phyloP scores from a whole-genome alignment of 108 stramenopile species.

The Aurantiochytrium sp. region DNA sequence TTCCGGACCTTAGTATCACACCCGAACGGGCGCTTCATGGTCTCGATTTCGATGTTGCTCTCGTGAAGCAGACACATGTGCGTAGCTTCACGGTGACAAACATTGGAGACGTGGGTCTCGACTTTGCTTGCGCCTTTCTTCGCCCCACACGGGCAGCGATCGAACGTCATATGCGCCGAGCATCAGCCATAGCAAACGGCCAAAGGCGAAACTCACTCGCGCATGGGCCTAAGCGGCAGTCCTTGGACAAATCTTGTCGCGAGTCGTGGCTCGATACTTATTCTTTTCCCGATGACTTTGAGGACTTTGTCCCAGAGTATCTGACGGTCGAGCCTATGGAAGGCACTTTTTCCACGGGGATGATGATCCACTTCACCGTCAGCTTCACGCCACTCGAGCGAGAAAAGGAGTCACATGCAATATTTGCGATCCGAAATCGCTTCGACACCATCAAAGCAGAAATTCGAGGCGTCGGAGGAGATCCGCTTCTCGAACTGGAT shows the following conservation, averaged over 20 bases:
- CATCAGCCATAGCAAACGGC: neutral
- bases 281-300: neutral
- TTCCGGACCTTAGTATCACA: neutral
- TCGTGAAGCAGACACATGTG: neutral
- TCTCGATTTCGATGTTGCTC: neutral
- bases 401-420: neutral
- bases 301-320: neutral
- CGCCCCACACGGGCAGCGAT: neutral
- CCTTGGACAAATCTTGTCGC: neutral
- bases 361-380: neutral
- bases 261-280: neutral
- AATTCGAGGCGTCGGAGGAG: neutral
- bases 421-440: neutral
- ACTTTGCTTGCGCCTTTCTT: neutral
- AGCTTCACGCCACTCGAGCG: neutral
- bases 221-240: neutral
- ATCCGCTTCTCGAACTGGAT: neutral
- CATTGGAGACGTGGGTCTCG: neutral
- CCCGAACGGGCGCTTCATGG: neutral
- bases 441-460: neutral
- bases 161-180: neutral
- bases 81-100: conserved; percentile 11
- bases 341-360: neutral
- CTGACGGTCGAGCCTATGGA: neutral
- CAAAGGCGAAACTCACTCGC: neutral